Evolutionary conservation across 345 rosid species (phyloP).

Genomic region (Adansonia digitata): DNA sequence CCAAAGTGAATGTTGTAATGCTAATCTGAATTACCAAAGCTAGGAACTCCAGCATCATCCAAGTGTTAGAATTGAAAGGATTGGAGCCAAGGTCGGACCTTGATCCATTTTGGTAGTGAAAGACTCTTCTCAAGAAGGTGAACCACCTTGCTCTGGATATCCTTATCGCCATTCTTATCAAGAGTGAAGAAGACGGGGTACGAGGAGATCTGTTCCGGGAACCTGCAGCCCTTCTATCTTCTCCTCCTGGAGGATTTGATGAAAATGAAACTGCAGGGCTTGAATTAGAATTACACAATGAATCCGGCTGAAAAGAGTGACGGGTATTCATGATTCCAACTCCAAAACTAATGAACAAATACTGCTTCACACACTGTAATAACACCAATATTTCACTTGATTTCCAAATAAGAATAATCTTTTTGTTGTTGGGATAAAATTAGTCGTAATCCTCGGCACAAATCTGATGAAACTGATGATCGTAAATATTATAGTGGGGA

Average conservation of each 20-base stretch:
- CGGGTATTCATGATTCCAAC: constrained; percentile 50
- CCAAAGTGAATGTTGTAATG: constrained; percentile 58
- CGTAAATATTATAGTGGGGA: neutral
- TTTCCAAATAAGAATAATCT: neutral
- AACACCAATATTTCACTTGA: neutral
- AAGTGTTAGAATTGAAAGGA: constrained; percentile 79
- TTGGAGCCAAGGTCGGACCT: constrained; percentile 66
- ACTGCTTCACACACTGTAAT: neutral
- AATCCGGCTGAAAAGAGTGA: constrained; percentile 43
- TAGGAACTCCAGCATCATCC: constrained; percentile 88
- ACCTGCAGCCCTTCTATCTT: constrained; percentile 19
- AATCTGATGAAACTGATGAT: constrained; percentile 15
- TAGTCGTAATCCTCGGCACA: constrained; percentile 1
- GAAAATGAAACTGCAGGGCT: constrained; percentile 39
- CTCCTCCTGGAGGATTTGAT: constrained; percentile 36
- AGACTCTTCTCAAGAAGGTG: constrained; percentile 83
- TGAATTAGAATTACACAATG: constrained; percentile 34
- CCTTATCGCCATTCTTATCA: constrained; percentile 67
- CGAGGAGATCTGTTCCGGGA: constrained; percentile 48
- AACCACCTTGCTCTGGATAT: constrained; percentile 95
- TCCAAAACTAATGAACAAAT: neutral
- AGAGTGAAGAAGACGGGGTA: constrained; percentile 34
- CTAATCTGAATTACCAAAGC: constrained; percentile 63
- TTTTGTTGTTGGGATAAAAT: neutral
- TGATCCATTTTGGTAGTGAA: constrained; percentile 76